Conservation (phyloP, 1,284 basidiomycete species). For the Boletus sp. region DNA sequence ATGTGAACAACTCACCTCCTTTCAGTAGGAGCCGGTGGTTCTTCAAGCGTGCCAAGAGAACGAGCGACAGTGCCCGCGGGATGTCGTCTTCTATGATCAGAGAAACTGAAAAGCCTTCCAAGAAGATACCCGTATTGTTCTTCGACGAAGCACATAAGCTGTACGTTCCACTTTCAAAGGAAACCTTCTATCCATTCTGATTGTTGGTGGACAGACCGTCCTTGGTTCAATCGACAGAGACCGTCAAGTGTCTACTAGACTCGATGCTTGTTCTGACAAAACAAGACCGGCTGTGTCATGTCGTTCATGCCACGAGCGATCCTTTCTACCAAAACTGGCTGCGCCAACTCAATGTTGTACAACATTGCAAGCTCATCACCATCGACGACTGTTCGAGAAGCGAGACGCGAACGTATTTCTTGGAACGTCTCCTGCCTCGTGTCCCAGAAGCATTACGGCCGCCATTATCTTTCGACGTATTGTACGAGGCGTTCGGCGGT, state of each 20-base stretch:
- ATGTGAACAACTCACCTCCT: conserved; percentile 31
- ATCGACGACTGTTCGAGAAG: conserved; percentile 72
- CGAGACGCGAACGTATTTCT: conserved; percentile 64
- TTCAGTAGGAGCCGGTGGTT: conserved; percentile 32
- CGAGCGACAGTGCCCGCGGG: conserved; percentile 27
- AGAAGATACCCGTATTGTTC: conserved; percentile 77
- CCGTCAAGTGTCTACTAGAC: conserved; percentile 79
- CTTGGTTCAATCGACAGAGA: conserved; percentile 68
- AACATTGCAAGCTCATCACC: conserved; percentile 79
- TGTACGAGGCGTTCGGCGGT: conserved; percentile 77
- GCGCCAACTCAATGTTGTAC: conserved; percentile 69
- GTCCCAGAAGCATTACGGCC: conserved; percentile 55
- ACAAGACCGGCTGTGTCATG: conserved; percentile 77
- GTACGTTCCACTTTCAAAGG: conserved; percentile 37
- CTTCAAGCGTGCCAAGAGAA: conserved; percentile 30
- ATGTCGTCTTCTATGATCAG: conserved; percentile 33
- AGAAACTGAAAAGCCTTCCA: conserved; percentile 39
- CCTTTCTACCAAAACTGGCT: conserved; percentile 82
- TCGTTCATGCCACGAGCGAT: conserved; percentile 80
- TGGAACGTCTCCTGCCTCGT: conserved; percentile 54
- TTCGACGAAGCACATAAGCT: conserved; percentile 81
- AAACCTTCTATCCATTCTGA: conserved; percentile 4
- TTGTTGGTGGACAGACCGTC: conserved; percentile 46
- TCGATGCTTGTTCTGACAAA: conserved; percentile 82
- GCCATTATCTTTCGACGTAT: conserved; percentile 60